A percentile compares a stretch with the other conserved stretches of the same genome.
Conservation (phyloP, 768 basidiomycete species). For the Wakefieldia striispora region DNA sequence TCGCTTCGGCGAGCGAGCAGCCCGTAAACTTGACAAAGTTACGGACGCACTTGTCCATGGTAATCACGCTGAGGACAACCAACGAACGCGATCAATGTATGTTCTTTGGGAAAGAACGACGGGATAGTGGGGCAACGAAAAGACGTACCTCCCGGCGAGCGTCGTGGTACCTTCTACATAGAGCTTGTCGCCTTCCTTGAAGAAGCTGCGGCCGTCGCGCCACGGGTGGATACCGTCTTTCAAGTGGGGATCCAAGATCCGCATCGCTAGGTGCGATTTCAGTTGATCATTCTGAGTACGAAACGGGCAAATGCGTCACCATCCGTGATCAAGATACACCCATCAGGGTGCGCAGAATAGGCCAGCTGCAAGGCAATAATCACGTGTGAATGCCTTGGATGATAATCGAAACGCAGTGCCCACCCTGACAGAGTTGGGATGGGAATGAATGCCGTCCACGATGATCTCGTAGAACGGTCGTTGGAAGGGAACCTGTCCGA, state of each 20-base stretch:
- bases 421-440: conserved; percentile 87
- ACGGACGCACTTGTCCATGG: conserved; percentile 80
- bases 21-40: conserved; percentile 85
- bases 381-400: neutral
- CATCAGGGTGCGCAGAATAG: conserved; percentile 78
- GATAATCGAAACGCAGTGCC: conserved; percentile 23
- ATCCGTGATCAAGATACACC: conserved; percentile 88
- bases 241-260: conserved; percentile 81
- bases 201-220: conserved; percentile 78
- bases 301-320: conserved; percentile 44
- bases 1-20: conserved; percentile 78
- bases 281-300: neutral
- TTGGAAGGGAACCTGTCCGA: conserved; percentile 47
- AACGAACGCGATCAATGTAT: no score
- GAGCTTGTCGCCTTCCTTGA: conserved; percentile 78
- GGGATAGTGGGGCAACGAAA: no score
- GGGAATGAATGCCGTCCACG: conserved; percentile 88
- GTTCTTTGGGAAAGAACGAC: neutral
- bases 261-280: conserved; percentile 56
- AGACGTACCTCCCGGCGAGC: conserved; percentile 76
- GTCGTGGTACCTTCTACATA: conserved; percentile 85
- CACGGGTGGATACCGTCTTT: conserved; percentile 84
- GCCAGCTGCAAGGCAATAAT: conserved; percentile 53
- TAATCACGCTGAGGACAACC: conserved; percentile 56
- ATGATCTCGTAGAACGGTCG: conserved; percentile 88